These are phyloP conservation scores for Lactarius deliciosus DNA, from an alignment of 768 basidiomycete genomes.

Conservation along the genomic window DNA sequence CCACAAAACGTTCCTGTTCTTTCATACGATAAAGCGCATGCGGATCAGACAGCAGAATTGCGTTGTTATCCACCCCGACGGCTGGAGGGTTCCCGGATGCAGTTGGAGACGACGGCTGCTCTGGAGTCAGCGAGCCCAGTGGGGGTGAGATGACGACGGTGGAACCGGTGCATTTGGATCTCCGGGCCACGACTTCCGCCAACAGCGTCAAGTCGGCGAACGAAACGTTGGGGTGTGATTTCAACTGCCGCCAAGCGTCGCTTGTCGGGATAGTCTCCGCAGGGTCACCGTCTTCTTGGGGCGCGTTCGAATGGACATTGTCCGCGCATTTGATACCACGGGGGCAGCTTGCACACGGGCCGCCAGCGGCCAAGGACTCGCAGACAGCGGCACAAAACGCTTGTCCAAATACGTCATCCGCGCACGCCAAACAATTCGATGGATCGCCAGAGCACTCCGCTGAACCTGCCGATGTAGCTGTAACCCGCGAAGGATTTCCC, in stretches of 20 bases:
- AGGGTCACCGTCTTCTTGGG: constrained; percentile 30
- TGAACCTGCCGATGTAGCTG: constrained; percentile 32
- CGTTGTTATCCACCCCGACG: constrained; percentile 33
- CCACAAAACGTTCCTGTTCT: constrained; percentile 39
- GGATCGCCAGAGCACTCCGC: constrained; percentile 81
- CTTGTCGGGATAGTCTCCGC: constrained; percentile 71
- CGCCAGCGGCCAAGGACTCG: constrained; percentile 52
- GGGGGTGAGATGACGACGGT: constrained; percentile 59
- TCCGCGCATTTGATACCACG: constrained; percentile 36
- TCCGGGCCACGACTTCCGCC: constrained; percentile 85
- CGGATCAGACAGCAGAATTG: constrained; percentile 53
- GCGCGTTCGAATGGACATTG: constrained; percentile 25
- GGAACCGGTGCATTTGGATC: constrained; percentile 75
- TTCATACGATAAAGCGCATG: constrained; percentile 52
- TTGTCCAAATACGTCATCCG: constrained; percentile 81
- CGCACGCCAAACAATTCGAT: constrained; percentile 80
- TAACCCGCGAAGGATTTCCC: constrained; percentile 32
- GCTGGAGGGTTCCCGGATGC: constrained; percentile 11
- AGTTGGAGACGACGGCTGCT: constrained; percentile 43
- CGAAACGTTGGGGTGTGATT: constrained; percentile 84
- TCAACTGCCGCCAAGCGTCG: constrained; percentile 81
- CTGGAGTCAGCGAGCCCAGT: constrained; percentile 49
- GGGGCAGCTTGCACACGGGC: constrained; percentile 59
- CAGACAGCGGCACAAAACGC: constrained; percentile 82
- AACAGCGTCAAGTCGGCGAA: constrained; percentile 82